phyloP scores from a whole-genome alignment of 2,329 filamentous ascomycete genomes.

The Alternaria solani region DNA sequence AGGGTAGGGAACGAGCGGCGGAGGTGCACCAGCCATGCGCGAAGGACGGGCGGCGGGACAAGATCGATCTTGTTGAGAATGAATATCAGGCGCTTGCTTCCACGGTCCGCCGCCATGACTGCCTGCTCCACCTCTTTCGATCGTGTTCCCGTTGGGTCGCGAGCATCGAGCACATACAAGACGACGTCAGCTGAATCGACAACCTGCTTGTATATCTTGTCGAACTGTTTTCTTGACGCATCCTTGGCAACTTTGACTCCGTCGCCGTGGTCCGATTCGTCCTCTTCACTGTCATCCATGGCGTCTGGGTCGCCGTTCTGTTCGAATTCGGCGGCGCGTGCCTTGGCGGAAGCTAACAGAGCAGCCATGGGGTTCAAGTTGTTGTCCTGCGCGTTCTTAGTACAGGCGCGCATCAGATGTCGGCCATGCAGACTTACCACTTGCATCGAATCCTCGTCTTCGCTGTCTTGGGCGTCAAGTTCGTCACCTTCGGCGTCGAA shows the following conservation, averaged over 20 bases:
- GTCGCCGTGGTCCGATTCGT: conserved; percentile 55
- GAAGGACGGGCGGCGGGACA: conserved; percentile 80
- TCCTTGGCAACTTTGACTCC: conserved; percentile 56
- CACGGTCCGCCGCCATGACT: conserved; percentile 85
- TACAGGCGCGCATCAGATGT: not conserved
- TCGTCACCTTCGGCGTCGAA: conserved; percentile 63
- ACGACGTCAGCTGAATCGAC: conserved; percentile 89
- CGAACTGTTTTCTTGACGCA: conserved; percentile 83
- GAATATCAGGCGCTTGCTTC: conserved; percentile 87
- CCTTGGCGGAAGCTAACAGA: conserved; percentile 82
- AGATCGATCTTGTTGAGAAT: conserved; percentile 97
- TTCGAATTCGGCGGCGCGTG: conserved; percentile 79
- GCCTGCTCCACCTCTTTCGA: conserved; percentile 90
- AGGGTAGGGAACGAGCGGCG: conserved; percentile 91
- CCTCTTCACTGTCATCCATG: conserved; percentile 64
- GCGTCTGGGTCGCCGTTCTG: conserved; percentile 67
- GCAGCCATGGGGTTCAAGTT: conserved; percentile 89
- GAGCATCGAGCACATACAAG: conserved; percentile 90
- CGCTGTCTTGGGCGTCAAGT: conserved; percentile 57
- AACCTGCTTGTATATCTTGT: conserved; percentile 95
- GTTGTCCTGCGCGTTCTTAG: conserved; percentile 60
- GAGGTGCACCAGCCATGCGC: conserved; percentile 83
- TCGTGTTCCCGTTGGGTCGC: conserved; percentile 88
- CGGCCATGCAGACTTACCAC: conserved; percentile 48
- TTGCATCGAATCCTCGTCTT: conserved; percentile 66